Conservation (phyloP, 2,329 filamentous ascomycete genomes). For the Neofusicoccum kwambonambiense region DNA sequence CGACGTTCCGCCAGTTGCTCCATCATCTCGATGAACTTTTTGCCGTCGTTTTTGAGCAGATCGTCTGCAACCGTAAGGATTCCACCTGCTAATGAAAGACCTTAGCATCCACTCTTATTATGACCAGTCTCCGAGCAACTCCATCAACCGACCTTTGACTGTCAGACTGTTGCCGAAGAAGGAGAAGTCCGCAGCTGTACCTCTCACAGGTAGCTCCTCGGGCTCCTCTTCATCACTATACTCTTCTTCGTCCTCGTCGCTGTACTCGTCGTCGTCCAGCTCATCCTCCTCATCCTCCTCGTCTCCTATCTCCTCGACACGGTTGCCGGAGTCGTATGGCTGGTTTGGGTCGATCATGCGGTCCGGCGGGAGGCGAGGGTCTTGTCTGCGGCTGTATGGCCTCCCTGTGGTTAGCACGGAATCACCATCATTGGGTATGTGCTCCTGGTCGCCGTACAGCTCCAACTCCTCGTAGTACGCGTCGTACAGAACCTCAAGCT, state of each 20-base stretch:
- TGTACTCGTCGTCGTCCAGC: slow-evolving; percentile 54
- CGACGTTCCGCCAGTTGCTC: slow-evolving; percentile 95
- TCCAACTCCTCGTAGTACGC: slow-evolving; percentile 98
- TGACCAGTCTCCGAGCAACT: background rate
- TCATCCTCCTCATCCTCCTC: slow-evolving; percentile 55
- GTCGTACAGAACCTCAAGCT: slow-evolving; percentile 95
- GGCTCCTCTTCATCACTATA: slow-evolving; percentile 65
- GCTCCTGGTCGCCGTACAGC: slow-evolving; percentile 87
- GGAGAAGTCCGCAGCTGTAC: slow-evolving; percentile 81
- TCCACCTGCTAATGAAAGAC: slow-evolving; percentile 65
- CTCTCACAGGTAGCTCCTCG: slow-evolving; percentile 60
- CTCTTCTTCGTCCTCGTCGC: slow-evolving; percentile 55
- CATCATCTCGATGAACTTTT: slow-evolving; percentile 99
- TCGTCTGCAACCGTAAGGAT: slow-evolving; percentile 99
- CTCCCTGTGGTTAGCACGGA: slow-evolving; percentile 63
- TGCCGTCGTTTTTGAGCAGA: slow-evolving; percentile 96
- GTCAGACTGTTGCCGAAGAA: slow-evolving; percentile 97
- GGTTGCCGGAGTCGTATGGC: slow-evolving; percentile 69
- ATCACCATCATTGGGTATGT: slow-evolving; percentile 62
- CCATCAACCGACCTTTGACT: slow-evolving; percentile 67
- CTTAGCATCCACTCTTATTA: slow-evolving; percentile 9
- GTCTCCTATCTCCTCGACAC: slow-evolving; percentile 59
- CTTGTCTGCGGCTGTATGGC: slow-evolving; percentile 16
- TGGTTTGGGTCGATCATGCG: slow-evolving; percentile 55
- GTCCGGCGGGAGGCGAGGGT: slow-evolving; percentile 54